A percentile compares a stretch with the other conserved stretches of the same genome.
Evolutionary conservation across 768 basidiomycete species (phyloP).

Genomic region (Phylloporus sp.): DNA sequence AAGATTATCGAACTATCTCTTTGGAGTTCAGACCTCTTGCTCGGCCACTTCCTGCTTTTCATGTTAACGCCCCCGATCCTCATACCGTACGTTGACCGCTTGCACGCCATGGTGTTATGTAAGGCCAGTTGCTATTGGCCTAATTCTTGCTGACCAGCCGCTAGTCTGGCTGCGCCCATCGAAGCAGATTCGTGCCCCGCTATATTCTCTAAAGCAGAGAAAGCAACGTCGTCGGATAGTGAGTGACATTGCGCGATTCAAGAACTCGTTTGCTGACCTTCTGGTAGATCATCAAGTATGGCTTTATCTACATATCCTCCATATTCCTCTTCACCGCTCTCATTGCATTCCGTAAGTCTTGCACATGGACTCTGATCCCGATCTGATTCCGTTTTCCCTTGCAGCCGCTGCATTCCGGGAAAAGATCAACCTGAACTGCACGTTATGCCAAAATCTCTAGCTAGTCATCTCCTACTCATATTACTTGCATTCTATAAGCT

Average conservation of each 20-base stretch:
- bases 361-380: neutral
- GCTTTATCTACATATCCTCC: conserved; percentile 65
- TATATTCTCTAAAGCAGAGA: conserved; percentile 87
- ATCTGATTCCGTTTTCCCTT: conserved; percentile 6
- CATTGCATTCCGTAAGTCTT: conserved; percentile 67
- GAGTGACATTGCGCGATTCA: conserved; percentile 25
- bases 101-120: conserved; percentile 92
- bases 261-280: conserved; percentile 8
- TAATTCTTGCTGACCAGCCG: conserved; percentile 15
- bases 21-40: conserved; percentile 92
- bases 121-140: conserved; percentile 20
- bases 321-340: conserved; percentile 70
- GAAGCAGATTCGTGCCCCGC: conserved; percentile 87
- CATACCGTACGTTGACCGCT: conserved; percentile 85
- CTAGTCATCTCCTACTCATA: conserved; percentile 32
- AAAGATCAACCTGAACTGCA: conserved; percentile 55
- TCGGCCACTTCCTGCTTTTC: conserved; percentile 84
- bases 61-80: conserved; percentile 84
- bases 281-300: conserved; percentile 75
- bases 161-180: conserved; percentile 93
- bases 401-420: conserved; percentile 60
- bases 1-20: conserved; percentile 95
- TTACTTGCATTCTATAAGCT: conserved; percentile 26
- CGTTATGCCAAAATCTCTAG: conserved; percentile 64
- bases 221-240: conserved; percentile 89